phyloP scores from a whole-genome alignment of 225 moss, liverwort and hornwort genomes.

The Sphagnum contortum region DNA sequence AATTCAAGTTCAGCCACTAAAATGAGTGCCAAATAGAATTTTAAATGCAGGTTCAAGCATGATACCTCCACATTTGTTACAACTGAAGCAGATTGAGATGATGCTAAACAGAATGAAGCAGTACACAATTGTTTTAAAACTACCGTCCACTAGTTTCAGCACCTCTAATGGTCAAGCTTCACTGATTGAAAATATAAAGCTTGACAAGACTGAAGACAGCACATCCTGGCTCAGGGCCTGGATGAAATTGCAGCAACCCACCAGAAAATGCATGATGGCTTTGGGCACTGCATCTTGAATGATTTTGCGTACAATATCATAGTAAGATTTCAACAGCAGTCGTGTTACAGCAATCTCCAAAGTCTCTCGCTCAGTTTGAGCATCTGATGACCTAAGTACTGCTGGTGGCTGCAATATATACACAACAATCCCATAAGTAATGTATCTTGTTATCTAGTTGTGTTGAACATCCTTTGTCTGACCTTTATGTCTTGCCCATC shows the following conservation, averaged over 20 bases:
- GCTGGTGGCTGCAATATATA: slow-evolving; percentile 61
- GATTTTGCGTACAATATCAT: slow-evolving; percentile 94
- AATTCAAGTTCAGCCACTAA: not conserved
- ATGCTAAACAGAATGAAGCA: too few species aligned
- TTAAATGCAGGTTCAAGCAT: too few species aligned
- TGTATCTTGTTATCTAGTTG: too few species aligned
- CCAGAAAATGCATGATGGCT: slow-evolving; percentile 99
- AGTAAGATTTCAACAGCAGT: slow-evolving; percentile 88
- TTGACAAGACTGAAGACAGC: not conserved
- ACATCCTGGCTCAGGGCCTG: too few species aligned
- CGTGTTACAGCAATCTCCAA: slow-evolving; percentile 94
- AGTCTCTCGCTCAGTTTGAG: slow-evolving; percentile 92
- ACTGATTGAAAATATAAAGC: not conserved
- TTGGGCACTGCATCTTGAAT: slow-evolving; percentile 95
- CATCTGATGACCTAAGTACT: slow-evolving; percentile 79
- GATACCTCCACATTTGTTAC: too few species aligned
- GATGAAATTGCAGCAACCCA: slow-evolving; percentile 12
- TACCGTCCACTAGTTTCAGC: too few species aligned
- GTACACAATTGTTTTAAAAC: too few species aligned
- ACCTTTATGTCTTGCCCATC: too few species aligned
- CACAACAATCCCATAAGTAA: not conserved
- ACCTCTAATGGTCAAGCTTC: too few species aligned
- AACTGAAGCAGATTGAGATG: too few species aligned
- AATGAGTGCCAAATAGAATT: too few species aligned
- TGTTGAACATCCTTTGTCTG: too few species aligned